These are phyloP conservation scores for Colletotrichum sp. DNA, from an alignment of 2,329 filamentous ascomycete genomes.

Conservation along the genomic window DNA sequence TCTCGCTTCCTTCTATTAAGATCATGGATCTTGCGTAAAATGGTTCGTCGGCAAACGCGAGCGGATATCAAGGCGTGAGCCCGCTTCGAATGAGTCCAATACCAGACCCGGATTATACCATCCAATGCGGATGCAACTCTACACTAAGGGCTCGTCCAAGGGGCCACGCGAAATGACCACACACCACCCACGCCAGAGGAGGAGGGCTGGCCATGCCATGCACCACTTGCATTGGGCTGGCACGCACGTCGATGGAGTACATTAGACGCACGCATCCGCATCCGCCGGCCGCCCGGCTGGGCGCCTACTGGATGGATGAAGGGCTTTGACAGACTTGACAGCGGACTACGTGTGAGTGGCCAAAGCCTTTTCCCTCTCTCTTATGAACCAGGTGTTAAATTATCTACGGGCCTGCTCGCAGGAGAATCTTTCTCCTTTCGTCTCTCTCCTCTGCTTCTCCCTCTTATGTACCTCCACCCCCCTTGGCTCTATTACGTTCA, in stretches of 20 bases:
- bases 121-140: constrained; percentile 15
- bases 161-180: constrained; percentile 19
- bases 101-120: constrained; percentile 16
- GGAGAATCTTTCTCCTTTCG: neutral
- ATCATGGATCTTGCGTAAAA: constrained; percentile 7
- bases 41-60: constrained; percentile 4
- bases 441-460: neutral
- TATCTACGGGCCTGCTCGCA: constrained; percentile 14
- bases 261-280: constrained; percentile 11
- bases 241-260: neutral
- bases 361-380: neutral
- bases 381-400: constrained; percentile 11
- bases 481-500: neutral
- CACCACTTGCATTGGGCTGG: constrained; percentile 4
- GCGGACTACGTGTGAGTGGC: constrained; percentile 5
- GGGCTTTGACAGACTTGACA: neutral
- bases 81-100: neutral
- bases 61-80: neutral
- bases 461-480: neutral
- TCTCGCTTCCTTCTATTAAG: constrained; percentile 8
- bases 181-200: neutral
- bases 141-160: neutral
- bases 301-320: constrained; percentile 1
- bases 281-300: constrained; percentile 13
- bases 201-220: neutral